A percentile compares a stretch with the other conserved stretches of the same genome.
Conservation (phyloP, 352 stramenopile species). For the Pythium folliculosum region DNA sequence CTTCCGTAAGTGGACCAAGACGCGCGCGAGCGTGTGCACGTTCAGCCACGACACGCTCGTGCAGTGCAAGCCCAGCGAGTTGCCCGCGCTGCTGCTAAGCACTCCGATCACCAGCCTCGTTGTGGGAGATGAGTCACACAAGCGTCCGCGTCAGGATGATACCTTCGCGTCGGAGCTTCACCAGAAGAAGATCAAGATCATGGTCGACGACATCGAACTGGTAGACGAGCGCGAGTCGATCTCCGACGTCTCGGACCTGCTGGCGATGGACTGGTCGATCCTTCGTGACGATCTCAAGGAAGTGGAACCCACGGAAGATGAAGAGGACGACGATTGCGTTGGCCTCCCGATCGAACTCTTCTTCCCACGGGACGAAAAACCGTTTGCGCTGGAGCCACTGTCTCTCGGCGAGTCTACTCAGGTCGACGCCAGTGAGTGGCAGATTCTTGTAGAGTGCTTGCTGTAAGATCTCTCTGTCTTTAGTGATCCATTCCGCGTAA, state of each 20-base stretch:
- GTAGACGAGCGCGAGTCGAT: neutral
- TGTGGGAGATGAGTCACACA: neutral
- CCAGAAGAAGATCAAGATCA: conserved; percentile 13
- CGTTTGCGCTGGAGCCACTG: conserved; percentile 6
- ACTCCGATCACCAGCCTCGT: neutral
- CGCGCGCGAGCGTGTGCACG: conserved; percentile 71
- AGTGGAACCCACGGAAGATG: neutral
- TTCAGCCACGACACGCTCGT: conserved; percentile 55
- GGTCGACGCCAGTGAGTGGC: conserved; percentile 4
- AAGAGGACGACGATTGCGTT: conserved; percentile 15
- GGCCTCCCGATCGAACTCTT: conserved; percentile 21
- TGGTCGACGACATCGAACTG: neutral
- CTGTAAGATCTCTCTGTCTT: neutral
- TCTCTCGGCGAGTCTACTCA: neutral
- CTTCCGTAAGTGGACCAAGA: conserved; percentile 88
- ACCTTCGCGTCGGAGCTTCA: too few relatives aligned
- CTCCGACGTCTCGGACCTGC: conserved; percentile 8
- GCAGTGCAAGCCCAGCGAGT: conserved; percentile 10
- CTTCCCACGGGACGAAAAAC: neutral
- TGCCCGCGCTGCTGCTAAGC: neutral
- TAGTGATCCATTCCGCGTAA: too few relatives aligned
- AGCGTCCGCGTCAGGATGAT: conserved; percentile 3
- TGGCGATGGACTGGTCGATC: conserved; percentile 12
- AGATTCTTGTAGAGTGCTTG: conserved; percentile 8
- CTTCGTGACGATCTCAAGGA: neutral